Percentiles rank a stretch among this genome's conserved stretches.
Evolutionary conservation across 805 yeast genomes (phyloP).

Genomic region (Pichia pseudocactophila): DNA sequence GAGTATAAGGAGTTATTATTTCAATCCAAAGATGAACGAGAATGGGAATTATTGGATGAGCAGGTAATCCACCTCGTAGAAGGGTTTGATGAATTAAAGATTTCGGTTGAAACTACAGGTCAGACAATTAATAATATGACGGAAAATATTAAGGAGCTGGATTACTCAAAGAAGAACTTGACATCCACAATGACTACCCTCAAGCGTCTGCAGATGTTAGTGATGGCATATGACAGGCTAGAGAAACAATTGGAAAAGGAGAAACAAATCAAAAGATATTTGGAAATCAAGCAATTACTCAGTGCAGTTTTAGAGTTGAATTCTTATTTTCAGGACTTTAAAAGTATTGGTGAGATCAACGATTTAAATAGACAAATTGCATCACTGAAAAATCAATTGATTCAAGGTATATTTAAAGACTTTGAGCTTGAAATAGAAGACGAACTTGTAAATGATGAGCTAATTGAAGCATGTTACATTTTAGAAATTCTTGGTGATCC

Average conservation of each 20-base stretch:
- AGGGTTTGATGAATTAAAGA: conserved; percentile 39
- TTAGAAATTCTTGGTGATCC: conserved; percentile 55
- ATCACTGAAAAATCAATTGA: conserved; percentile 48
- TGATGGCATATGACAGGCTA: conserved; percentile 62
- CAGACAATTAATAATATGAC: conserved; percentile 61
- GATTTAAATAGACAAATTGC: conserved; percentile 50
- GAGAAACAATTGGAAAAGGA: conserved; percentile 33
- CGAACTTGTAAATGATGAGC: conserved; percentile 28
- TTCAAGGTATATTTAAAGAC: conserved; percentile 65
- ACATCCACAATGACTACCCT: conserved; percentile 79
- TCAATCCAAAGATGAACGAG: conserved; percentile 6
- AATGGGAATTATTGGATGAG: conserved; percentile 19
- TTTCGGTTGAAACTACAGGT: conserved; percentile 47
- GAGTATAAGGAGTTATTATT: conserved; percentile 25
- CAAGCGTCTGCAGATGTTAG: conserved; percentile 79
- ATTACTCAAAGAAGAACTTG: conserved; percentile 74
- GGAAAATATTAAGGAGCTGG: conserved; percentile 65
- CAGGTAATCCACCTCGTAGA: conserved; percentile 35
- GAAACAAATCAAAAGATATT: conserved; percentile 28
- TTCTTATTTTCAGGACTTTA: conserved; percentile 66
- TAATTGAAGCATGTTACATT: conserved; percentile 61
- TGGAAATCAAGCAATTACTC: conserved; percentile 50
- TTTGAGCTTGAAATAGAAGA: conserved; percentile 45
- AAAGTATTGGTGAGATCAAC: conserved; percentile 76
- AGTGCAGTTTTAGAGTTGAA: conserved; percentile 68